Conservation (phyloP, 176 grass and related monocot genomes). For the Phragmites australis region DNA sequence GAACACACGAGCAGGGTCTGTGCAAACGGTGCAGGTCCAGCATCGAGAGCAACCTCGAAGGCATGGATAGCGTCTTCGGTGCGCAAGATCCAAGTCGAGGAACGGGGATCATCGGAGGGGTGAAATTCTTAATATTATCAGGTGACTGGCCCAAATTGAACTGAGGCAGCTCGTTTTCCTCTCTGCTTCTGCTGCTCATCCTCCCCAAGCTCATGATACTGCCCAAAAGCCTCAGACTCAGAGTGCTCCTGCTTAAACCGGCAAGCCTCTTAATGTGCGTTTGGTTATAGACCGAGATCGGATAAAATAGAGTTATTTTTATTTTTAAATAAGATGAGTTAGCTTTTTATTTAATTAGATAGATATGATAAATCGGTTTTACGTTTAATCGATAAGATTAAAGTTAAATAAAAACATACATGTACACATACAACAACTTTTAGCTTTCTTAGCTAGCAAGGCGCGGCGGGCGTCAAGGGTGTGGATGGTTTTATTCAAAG, state of each 20-base stretch:
- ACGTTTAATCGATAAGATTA: too few relatives aligned
- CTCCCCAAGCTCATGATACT: constrained; percentile 35
- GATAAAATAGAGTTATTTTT: too few relatives aligned
- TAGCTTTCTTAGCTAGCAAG: too few relatives aligned
- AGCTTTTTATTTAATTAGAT: too few relatives aligned
- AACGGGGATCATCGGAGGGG: not conserved
- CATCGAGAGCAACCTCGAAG: constrained; percentile 21
- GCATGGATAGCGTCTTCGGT: not conserved
- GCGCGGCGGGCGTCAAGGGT: too few relatives aligned
- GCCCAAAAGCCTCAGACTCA: not conserved
- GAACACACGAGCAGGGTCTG: not conserved
- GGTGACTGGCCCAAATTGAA: not conserved
- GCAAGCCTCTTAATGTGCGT: constrained; percentile 41
- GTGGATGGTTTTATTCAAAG: too few relatives aligned
- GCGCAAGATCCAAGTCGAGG: not conserved
- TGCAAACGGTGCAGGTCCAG: constrained; percentile 26
- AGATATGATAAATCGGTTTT: too few relatives aligned
- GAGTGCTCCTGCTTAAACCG: constrained; percentile 1
- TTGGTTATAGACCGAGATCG: too few relatives aligned
- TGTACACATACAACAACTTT: too few relatives aligned
- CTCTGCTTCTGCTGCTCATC: constrained; percentile 35
- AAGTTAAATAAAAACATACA: too few relatives aligned
- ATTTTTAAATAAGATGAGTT: too few relatives aligned
- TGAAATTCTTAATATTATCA: not conserved
- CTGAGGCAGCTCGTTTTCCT: constrained; percentile 17